Evolutionary conservation across 2,329 filamentous ascomycete genomes (phyloP), one percentile per base, ranked within the genome.

Genomic region (Sclerotinia sclerotiorum): DNA sequence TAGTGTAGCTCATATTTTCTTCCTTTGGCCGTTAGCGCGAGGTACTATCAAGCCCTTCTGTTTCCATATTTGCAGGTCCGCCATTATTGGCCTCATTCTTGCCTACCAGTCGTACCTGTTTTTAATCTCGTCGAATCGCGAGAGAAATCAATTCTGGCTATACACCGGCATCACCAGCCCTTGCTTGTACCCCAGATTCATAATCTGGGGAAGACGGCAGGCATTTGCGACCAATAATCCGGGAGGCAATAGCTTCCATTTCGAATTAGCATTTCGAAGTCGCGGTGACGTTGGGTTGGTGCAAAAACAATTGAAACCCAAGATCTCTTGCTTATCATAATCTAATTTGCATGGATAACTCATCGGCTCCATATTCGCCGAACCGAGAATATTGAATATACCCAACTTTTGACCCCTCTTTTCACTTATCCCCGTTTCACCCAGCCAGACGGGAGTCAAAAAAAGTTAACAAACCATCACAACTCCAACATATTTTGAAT

Each of bases 351-450:
- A 51, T 32, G 65, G 65, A 29, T 52, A 19, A 35, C 35, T 35
- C 35, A 10, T 67, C 55, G 65, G 55, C 52, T 55, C 27, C 52
- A 29, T 5, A 29, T 55, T 55, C 52, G 27, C 65, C 65, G 65
- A 61, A 35, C 19, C 10, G 46, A 44, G 44, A 3, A 44, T 32
- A 46, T n/a, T n/a, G n/a, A n/a, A n/a, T n/a, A n/a, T n/a, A n/a
- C n/a, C 56, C 56, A 60, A 32, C 24, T 11, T 32, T 32, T 39
- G 11, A 48, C 57, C 57, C 27, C 42, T 35, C 57, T 17, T 48
- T 32, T 24, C 32, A 32, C n/a, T 27, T 19, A 39, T 3, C 35
- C 10, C 19, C 57, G 32, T n/a, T 55, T n/a, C 19, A 55, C 13
- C 52, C 52, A 55, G 35, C 29, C 52, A 55, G 7, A n/a, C n/a